A percentile compares a stretch with the other conserved stretches of the same genome.
These are phyloP conservation scores for Didymella segeticola DNA, from an alignment of 2,329 filamentous ascomycete genomes.

Conservation along the genomic window DNA sequence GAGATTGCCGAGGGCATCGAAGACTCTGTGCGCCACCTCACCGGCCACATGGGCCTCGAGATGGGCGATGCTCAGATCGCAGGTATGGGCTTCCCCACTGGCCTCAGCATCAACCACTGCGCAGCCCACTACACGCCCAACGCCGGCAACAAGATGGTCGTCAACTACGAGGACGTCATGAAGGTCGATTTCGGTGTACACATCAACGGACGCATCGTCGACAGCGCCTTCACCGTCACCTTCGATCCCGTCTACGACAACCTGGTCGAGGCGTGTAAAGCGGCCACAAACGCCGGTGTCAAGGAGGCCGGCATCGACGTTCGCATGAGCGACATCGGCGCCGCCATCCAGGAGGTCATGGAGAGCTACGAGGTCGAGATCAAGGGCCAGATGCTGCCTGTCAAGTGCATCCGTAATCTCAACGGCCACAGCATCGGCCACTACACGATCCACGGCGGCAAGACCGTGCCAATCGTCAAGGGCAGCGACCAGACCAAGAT, in stretches of 20 bases:
- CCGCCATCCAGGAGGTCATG: slow-evolving; percentile 87
- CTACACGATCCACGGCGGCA: slow-evolving; percentile 89
- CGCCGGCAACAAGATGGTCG: slow-evolving; percentile 78
- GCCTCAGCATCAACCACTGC: slow-evolving; percentile 82
- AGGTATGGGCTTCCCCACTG: slow-evolving; percentile 87
- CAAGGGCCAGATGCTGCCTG: slow-evolving; percentile 75
- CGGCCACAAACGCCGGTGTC: slow-evolving; percentile 77
- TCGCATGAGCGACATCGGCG: slow-evolving; percentile 84
- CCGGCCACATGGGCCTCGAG: slow-evolving; percentile 76
- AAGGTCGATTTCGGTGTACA: slow-evolving; percentile 77
- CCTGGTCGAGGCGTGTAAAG: slow-evolving; percentile 69
- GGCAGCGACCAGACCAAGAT: slow-evolving; percentile 89
- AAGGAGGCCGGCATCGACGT: slow-evolving; percentile 91
- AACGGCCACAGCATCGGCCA: slow-evolving; percentile 90
- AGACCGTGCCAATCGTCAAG: slow-evolving; percentile 94
- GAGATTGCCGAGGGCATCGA: slow-evolving; percentile 90
- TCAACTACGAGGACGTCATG: slow-evolving; percentile 72
- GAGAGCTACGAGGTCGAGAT: slow-evolving; percentile 91
- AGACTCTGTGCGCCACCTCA: slow-evolving; percentile 77
- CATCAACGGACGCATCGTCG: slow-evolving; percentile 73
- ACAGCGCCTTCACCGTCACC: slow-evolving; percentile 73
- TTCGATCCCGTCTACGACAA: slow-evolving; percentile 74
- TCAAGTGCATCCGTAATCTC: slow-evolving; percentile 86
- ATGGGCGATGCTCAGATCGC: slow-evolving; percentile 80
- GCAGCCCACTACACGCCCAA: slow-evolving; percentile 89